Evolutionary conservation across 1,284 basidiomycete species (phyloP).

Genomic region (Cystobasidiaceae sp.): DNA sequence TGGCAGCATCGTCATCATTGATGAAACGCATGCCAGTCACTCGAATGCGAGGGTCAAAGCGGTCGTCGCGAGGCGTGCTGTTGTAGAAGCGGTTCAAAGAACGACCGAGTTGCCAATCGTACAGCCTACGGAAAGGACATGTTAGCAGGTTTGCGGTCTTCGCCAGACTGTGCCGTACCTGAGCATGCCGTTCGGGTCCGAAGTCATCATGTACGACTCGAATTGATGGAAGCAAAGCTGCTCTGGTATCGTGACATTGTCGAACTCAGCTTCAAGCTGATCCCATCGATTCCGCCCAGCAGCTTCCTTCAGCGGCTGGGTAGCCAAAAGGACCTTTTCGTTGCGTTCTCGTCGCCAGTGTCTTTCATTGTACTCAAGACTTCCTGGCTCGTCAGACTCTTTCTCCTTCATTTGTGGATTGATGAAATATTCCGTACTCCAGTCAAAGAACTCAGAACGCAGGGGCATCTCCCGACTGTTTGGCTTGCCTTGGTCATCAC

Average conservation of each 20-base stretch:
- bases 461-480: slow-evolving; percentile 57
- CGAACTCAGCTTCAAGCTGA: slow-evolving; percentile 66
- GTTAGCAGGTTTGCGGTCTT: not conserved
- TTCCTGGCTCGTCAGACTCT: slow-evolving; percentile 92
- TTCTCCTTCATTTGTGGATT: slow-evolving; percentile 97
- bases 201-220: slow-evolving; percentile 79
- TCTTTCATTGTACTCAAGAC: slow-evolving; percentile 87
- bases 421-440: slow-evolving; percentile 95
- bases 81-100: slow-evolving; percentile 81
- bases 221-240: slow-evolving; percentile 82
- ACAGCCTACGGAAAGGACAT: slow-evolving; percentile 60
- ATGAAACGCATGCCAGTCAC: slow-evolving; percentile 90
- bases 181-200: slow-evolving; percentile 80
- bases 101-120: slow-evolving; percentile 83
- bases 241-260: slow-evolving; percentile 68
- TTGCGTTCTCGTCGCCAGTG: slow-evolving; percentile 91
- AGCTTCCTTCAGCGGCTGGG: slow-evolving; percentile 58
- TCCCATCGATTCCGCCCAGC: slow-evolving; percentile 75
- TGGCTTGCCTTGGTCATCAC: slow-evolving; percentile 12
- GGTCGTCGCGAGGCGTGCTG: slow-evolving; percentile 60
- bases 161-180: slow-evolving; percentile 53
- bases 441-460: slow-evolving; percentile 88
- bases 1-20: slow-evolving; percentile 89
- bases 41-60: slow-evolving; percentile 53
- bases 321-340: slow-evolving; percentile 71